Base-by-base conservation (phyloP, 1,139 yeast genomes). In the Sugiyamaella sp. region DNA sequence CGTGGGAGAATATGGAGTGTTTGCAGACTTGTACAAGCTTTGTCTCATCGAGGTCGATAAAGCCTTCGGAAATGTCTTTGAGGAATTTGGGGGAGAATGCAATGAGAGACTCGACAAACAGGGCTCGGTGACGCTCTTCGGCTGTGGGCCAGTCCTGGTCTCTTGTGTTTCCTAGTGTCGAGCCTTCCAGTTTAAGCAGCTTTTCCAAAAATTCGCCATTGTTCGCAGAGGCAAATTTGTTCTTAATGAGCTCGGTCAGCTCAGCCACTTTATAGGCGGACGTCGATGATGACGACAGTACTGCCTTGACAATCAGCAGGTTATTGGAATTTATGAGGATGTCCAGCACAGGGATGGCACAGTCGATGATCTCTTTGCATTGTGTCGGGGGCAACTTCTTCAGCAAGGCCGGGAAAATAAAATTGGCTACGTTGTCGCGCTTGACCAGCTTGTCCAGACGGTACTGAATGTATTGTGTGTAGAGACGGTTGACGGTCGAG, bases 1-100 rank as follows among this genome's bases (percentile, higher is more conserved):
- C 90, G 67, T 88, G 97, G 1, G 96, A 89, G 61, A 88, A 89
- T 1, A 89, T 95, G 10, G 96, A 95, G 68, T 90, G 97, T 63
- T 76, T 77, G 64, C 95, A 86, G 87, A 90, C 84, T 64, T 84
- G 86, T 37, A 80, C 63, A 37, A 88, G 71, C 60, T 81, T 77
- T 57, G 80, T 85, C 19, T 73, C 72, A 17, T 88, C 85, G 58
- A 87, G 71, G 0, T 79, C 79, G 49, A 87, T 70, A 57, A 87
- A 70, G 55, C 85, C 82, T 51, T 81, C 81, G 70, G 89, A 77
- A 1, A 83, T 77, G 52, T 82, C 76, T 17, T 79, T 72, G 19
- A 85, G 74, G 60, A 88, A 83, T 46, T 76, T 73, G 46, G 75
- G 76, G 62, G 88, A 93, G 63, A 81, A 86, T 37, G 79, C 48